These are phyloP conservation scores for Pyronema omphalodes DNA, from an alignment of 495 filamentous ascomycete genomes.

Conservation along the genomic window DNA sequence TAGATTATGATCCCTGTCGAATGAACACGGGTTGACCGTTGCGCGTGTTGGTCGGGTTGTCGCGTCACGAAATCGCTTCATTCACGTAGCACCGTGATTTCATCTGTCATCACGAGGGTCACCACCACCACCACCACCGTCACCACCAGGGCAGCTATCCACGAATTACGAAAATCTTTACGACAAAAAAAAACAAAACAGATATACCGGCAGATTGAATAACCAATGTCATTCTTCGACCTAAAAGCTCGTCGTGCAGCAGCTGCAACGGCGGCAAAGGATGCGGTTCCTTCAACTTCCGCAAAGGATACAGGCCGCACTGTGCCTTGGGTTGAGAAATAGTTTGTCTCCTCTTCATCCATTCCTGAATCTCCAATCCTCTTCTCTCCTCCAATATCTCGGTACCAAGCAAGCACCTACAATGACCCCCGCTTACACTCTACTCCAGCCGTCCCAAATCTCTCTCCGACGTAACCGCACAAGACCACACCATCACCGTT, in stretches of 20 bases:
- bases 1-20: too few relatives aligned
- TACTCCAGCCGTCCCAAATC: conserved; percentile 66
- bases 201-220: not conserved
- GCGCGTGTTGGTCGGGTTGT: not conserved
- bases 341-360: conserved; percentile 47
- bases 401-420: not conserved
- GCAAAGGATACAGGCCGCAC: conserved; percentile 42
- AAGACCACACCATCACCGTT: conserved; percentile 91
- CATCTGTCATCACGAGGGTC: not conserved
- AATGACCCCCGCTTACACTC: too few relatives aligned
- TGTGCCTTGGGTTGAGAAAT: conserved; percentile 99
- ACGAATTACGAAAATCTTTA: not conserved
- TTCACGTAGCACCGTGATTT: conserved; percentile 2
- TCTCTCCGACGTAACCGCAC: conserved; percentile 83
- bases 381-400: not conserved
- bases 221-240: conserved; percentile 59
- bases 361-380: not conserved
- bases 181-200: too few relatives aligned
- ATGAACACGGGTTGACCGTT: too few relatives aligned
- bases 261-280: conserved; percentile 39
- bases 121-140: not conserved
- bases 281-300: conserved; percentile 26
- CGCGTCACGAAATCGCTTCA: not conserved
- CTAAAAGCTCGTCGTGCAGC: conserved; percentile 81
- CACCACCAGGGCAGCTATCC: not conserved